Base-by-base conservation (phyloP, 1,284 basidiomycete species). In the Irpex sp. region DNA sequence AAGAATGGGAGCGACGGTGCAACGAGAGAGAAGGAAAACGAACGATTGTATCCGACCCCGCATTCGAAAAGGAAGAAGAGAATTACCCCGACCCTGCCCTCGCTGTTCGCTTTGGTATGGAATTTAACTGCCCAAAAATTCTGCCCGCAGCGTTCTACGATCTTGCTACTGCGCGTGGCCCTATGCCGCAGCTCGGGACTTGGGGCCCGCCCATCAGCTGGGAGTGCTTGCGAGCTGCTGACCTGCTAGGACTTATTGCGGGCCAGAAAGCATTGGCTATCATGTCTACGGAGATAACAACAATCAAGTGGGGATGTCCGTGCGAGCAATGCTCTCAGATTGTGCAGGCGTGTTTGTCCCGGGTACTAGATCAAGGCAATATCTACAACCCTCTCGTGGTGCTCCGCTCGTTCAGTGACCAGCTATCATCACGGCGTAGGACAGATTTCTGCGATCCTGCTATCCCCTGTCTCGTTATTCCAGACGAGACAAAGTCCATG, bases 41-140 rank as follows among this genome's bases (percentile, higher is more conserved):
- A 44, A 62, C 13, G 38, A 31, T 17, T 57, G 40, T 34, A 13
- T 37, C 31, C 54, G 54, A 19, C 34, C 48, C 54, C 3, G 17
- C 11, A 6, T 40, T n/a, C 40, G 47, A 7, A 31, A 38, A 8
- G 31, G 48, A 26, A 49, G 21, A 26, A 57, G 21, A 26, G 34
- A 40, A 62, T 15, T 36, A 34, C 58, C 58, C 58, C 3, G 58
- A 59, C 9, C 58, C 58, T 17, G 47, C 58, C 21, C 26, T 40
- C 17, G 58, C 31, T 11, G 47, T 59, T 13, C 58, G 58, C 21
- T 59, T 51, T 34, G 58, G 21, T 8, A 3, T 44, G 19, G 48
- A 59, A 7, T 59, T 59, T 31, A 40, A 51, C 58, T 44, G 47
- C 15, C 47, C 58, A 13, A 17, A 15, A 17, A 19, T 59, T 15